phyloP scores from a whole-genome alignment of 306 rosid species.

The Dicorynia guianensis region DNA sequence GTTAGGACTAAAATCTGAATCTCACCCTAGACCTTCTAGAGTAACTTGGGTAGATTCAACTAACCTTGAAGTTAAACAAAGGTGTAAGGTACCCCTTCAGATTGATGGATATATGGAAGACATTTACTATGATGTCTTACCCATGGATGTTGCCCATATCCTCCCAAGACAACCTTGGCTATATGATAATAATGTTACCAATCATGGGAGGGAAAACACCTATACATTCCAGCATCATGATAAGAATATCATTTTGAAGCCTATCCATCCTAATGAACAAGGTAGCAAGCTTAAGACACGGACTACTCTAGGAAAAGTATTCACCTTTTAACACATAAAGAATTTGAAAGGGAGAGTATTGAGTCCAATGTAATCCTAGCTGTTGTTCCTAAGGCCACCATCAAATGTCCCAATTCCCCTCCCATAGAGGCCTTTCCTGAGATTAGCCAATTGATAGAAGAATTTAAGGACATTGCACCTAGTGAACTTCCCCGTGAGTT shows the following conservation, averaged over 20 bases:
- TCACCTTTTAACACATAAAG: neutral
- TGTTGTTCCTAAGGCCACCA: neutral
- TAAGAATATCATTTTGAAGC: no score
- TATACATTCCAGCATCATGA: no score
- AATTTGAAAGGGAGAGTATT: neutral
- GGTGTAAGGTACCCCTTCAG: neutral
- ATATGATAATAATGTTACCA: no score
- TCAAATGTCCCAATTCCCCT: neutral
- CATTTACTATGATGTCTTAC: neutral
- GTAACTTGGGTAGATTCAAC: neutral
- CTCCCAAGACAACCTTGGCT: no score
- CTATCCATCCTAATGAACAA: no score
- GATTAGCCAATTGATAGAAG: neutral
- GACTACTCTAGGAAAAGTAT: no score
- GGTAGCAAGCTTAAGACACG: no score
- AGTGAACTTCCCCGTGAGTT: neutral
- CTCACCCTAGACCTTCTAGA: neutral
- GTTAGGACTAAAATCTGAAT: no score
- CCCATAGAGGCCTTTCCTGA: neutral
- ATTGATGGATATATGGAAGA: neutral
- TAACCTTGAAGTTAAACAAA: no score
- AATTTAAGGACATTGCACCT: neutral
- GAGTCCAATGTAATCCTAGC: neutral
- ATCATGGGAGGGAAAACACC: no score
- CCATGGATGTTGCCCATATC: neutral